phyloP scores from a whole-genome alignment of 441 rosid species.

The Heliophila coronopifolia region DNA sequence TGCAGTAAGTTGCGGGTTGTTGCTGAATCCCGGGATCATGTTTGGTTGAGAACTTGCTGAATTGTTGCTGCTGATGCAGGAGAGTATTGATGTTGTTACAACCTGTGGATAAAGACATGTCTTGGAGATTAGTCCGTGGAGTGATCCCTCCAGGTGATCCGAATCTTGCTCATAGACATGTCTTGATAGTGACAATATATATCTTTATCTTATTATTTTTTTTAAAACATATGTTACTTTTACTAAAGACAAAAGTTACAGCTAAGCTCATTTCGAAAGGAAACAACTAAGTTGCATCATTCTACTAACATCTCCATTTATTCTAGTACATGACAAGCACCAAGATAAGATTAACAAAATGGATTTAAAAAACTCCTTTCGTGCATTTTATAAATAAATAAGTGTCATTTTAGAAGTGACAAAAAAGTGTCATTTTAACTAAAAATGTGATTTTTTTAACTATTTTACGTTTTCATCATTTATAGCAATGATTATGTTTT shows the following conservation, averaged over 20 bases:
- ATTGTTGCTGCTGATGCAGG: conserved; percentile 30
- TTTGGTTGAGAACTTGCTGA: conserved; percentile 53
- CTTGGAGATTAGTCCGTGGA: conserved; percentile 42
- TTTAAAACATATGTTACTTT: neutral
- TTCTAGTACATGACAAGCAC: too few species aligned
- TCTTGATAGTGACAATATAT: too few species aligned
- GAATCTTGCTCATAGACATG: conserved; percentile 47
- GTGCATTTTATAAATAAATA: too few species aligned
- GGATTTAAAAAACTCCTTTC: too few species aligned
- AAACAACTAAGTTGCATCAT: conserved; percentile 4
- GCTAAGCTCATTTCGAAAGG: neutral
- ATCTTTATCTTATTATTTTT: neutral
- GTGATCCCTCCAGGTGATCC: conserved; percentile 45
- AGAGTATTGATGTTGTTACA: conserved; percentile 38
- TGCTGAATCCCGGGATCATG: conserved; percentile 46
- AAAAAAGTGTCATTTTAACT: too few species aligned
- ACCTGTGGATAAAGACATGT: conserved; percentile 45
- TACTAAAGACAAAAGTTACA: neutral
- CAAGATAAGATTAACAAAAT: too few species aligned
- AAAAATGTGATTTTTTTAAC: too few species aligned
- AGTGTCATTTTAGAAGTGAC: too few species aligned
- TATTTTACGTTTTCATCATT: too few species aligned
- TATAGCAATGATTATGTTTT: too few species aligned
- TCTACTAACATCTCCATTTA: too few species aligned
- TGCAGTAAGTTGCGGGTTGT: conserved; percentile 52